Conservation (phyloP, 192 early-diverging fungal genomes). For the Backusella circina region DNA sequence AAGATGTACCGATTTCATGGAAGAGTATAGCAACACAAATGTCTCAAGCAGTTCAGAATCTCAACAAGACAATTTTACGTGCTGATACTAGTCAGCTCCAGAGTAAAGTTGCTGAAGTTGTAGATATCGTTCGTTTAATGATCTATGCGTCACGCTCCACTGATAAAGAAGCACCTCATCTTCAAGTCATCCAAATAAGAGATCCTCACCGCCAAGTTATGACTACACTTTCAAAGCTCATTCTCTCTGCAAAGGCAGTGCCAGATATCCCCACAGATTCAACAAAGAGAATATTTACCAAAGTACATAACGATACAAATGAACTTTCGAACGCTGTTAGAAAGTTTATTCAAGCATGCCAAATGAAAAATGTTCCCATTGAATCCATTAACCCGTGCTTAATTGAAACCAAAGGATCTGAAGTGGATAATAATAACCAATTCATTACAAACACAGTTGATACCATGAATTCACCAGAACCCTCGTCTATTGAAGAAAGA, state of each 20-base stretch:
- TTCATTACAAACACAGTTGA: neutral
- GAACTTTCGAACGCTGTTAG: slow-evolving; percentile 77
- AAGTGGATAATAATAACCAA: neutral
- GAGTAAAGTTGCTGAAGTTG: slow-evolving; percentile 38
- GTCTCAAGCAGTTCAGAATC: slow-evolving; percentile 17
- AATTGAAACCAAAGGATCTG: neutral
- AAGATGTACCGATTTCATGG: slow-evolving; percentile 11
- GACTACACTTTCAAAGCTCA: slow-evolving; percentile 78
- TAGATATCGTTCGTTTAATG: slow-evolving; percentile 83
- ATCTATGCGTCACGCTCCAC: slow-evolving; percentile 74
- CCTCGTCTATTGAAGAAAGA: neutral
- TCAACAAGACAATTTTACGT: slow-evolving; percentile 9
- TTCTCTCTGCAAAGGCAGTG: slow-evolving; percentile 83
- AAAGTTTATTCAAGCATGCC: slow-evolving; percentile 59
- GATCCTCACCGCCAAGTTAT: slow-evolving; percentile 76
- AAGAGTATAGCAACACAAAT: slow-evolving; percentile 15
- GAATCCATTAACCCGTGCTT: slow-evolving; percentile 38
- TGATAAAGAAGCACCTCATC: slow-evolving; percentile 64
- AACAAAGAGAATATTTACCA: slow-evolving; percentile 42
- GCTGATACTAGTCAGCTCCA: neutral
- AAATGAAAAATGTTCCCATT: slow-evolving; percentile 33
- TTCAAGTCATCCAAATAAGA: slow-evolving; percentile 63
- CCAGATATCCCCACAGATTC: slow-evolving; percentile 37
- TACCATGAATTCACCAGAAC: neutral
- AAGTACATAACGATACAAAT: slow-evolving; percentile 69